A percentile compares a stretch with the other conserved stretches of the same genome.
These are phyloP conservation scores for Diaporthe citri DNA, from an alignment of 2,329 filamentous ascomycete genomes.

Conservation along the genomic window DNA sequence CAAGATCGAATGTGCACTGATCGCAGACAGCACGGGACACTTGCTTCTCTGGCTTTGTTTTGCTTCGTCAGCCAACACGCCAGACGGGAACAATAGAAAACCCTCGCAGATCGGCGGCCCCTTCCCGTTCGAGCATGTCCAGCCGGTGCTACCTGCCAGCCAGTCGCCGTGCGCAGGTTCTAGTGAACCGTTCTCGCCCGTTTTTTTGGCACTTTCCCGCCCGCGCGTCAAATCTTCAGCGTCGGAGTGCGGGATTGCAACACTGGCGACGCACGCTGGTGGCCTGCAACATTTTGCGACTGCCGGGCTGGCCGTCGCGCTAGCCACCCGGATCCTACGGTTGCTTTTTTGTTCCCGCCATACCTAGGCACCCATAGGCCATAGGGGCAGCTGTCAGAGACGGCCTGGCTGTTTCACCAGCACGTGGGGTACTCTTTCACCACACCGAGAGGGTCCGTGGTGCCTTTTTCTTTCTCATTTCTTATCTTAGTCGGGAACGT, in stretches of 20 bases:
- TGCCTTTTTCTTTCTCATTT: neutral
- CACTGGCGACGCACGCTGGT: neutral
- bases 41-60: neutral
- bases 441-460: neutral
- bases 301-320: conserved; percentile 18
- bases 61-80: neutral
- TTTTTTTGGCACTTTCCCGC: neutral
- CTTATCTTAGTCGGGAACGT: neutral
- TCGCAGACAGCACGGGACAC: neutral
- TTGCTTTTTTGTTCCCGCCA: neutral
- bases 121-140: conserved; percentile 29
- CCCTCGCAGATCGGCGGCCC: neutral
- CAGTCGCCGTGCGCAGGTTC: conserved; percentile 5
- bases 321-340: conserved; percentile 6
- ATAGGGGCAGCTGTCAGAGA: conserved; percentile 15
- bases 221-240: neutral
- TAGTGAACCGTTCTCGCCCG: neutral
- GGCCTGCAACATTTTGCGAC: neutral
- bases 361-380: neutral
- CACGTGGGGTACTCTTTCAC: neutral
- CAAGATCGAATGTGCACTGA: neutral
- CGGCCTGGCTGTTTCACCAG: conserved; percentile 6
- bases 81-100: neutral
- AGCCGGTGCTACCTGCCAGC: neutral
- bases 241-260: neutral